phyloP scores from a whole-genome alignment of 2,329 filamentous ascomycete genomes.

The Dothidotthia symphoricarpi region DNA sequence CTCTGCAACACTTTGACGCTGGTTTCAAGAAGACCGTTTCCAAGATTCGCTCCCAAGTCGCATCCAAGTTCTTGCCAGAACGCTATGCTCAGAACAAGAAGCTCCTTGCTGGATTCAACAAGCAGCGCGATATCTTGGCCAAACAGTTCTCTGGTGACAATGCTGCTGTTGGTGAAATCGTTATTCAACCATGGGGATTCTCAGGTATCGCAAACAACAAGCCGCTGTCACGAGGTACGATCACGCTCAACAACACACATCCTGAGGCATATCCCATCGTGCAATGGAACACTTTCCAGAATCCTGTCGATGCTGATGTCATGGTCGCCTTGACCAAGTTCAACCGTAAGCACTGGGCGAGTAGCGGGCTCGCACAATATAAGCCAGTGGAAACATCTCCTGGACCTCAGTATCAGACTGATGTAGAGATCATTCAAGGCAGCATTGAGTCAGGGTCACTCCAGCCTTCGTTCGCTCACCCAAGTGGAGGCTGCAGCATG shows the following conservation, averaged over 20 bases:
- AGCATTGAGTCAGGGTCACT: constrained; percentile 1
- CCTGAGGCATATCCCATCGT: constrained; percentile 25
- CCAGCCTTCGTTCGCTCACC: constrained; percentile 9
- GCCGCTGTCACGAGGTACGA: constrained; percentile 29
- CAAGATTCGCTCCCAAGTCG: constrained; percentile 8
- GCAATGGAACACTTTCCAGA: constrained; percentile 31
- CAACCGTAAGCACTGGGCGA: constrained; percentile 30
- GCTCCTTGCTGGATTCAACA: constrained; percentile 3
- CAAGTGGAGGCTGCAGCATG: constrained; percentile 13
- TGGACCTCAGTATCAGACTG: constrained; percentile 15
- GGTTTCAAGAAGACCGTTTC: constrained; percentile 3
- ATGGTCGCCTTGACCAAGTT: constrained; percentile 29
- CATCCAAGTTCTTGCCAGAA: constrained; percentile 9
- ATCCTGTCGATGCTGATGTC: constrained; percentile 35
- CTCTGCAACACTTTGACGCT: constrained; percentile 3
- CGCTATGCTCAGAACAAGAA: constrained; percentile 8
- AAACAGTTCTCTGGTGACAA: constrained; percentile 3
- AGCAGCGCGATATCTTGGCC: constrained; percentile 9
- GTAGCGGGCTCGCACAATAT: constrained; percentile 25
- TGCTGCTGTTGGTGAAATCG: constrained; percentile 25
- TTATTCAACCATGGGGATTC: constrained; percentile 12
- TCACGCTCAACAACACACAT: constrained; percentile 33
- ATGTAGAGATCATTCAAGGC: constrained; percentile 10
- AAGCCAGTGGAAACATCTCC: constrained; percentile 29
- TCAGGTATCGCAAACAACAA: constrained; percentile 6